Evolutionary conservation across 2,329 filamentous ascomycete species (phyloP), one percentile per base, ranked within the genome.

Genomic region (Chaetoscypha palmicola): DNA sequence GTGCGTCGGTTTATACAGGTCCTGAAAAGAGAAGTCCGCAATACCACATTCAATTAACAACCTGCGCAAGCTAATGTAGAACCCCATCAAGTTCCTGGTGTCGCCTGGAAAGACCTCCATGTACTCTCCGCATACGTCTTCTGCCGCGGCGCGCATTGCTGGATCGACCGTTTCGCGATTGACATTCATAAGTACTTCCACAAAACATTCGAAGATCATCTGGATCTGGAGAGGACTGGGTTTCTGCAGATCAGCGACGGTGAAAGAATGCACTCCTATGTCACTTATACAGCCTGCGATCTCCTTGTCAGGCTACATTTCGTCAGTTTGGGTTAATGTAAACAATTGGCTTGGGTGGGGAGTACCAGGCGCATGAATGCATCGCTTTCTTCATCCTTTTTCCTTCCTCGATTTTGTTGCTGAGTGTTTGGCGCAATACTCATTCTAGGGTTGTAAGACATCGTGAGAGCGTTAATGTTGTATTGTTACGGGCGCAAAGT

Each of bases 151-250:
- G 60, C 83, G 83, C 89, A 98, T 95, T 5, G 90, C 89, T 8
- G 92, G 92, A 62, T 95, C 89, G 49, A 98, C 85, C 4, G 89
- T 88, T 55, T 95, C 89, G 57, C 89, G 85, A 26, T 90, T 96
- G 43, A 86, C 83, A 68, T 95, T 96, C 70, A 96, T 87, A 21
- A 97, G 77, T 14, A 96, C 73, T 62, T 96, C 90, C 47, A 89
- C 90, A 57, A 98, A 92, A 84, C 89, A 94, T 73, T 98, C 92
- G 62, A 97, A 94, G 41, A 98, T 89, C 72, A 92, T 89, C 66
- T 98, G 92, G 42, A 97, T 90, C 60, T 95, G 89, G 48, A 91
- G 79, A 2, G 92, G 84, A 58, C 95, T 95, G 4, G 92, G 92
- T 62, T 96, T 97, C 57, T 91, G 81, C 31, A 98, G 76, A 66